These are phyloP conservation scores for Clavulina sp. DNA, from an alignment of 768 basidiomycete species.

Conservation along the genomic window DNA sequence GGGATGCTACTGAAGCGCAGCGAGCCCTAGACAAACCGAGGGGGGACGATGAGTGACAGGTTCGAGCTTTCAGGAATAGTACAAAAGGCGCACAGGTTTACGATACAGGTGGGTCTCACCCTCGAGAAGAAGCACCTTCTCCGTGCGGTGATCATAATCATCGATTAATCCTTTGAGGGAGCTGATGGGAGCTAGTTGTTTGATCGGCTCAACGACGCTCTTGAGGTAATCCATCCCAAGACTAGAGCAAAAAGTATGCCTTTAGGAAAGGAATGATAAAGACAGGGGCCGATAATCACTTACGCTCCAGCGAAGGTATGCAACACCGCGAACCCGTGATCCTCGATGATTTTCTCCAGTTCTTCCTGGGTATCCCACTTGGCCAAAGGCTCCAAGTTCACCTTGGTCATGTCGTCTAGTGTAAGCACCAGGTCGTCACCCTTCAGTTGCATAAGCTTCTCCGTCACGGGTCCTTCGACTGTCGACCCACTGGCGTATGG, in stretches of 20 bases:
- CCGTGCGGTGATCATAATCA: conserved; percentile 20
- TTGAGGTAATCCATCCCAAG: conserved; percentile 29
- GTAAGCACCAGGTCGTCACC: no score
- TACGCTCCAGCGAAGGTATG: conserved; percentile 27
- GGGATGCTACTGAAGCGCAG: conserved; percentile 20
- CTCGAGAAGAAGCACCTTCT: conserved; percentile 25
- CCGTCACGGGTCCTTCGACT: not conserved
- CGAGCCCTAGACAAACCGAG: conserved; percentile 15
- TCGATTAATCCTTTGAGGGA: conserved; percentile 25
- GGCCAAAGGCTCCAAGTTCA: no score
- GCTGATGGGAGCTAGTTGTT: conserved; percentile 21
- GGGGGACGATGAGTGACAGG: not conserved
- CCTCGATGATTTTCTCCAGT: conserved; percentile 20
- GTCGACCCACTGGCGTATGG: not conserved
- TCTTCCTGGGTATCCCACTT: conserved; percentile 16
- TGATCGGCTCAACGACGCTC: conserved; percentile 24
- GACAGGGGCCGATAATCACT: conserved; percentile 12
- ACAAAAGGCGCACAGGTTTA: conserved; percentile 17
- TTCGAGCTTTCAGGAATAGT: no score
- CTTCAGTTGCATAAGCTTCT: conserved; percentile 15
- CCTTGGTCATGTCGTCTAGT: no score
- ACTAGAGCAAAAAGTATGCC: conserved; percentile 13
- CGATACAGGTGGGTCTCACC: conserved; percentile 26
- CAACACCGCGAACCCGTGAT: conserved; percentile 26
- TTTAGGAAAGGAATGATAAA: conserved; percentile 1